phyloP scores from a whole-genome alignment of 176 grass and related monocot species.

The Cenchrus fungigraminus region DNA sequence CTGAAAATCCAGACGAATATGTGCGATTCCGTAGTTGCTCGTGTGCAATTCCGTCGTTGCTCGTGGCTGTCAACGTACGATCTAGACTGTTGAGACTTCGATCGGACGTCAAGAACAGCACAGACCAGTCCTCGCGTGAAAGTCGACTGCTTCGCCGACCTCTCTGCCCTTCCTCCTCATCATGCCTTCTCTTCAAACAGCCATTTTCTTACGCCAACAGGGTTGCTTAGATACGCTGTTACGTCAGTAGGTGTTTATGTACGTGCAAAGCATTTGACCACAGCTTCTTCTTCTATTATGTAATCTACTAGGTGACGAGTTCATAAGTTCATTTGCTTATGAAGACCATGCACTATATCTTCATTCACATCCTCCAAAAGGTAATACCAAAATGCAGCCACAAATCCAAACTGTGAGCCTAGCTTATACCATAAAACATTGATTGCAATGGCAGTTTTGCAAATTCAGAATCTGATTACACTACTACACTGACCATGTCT shows the following conservation, averaged over 20 bases:
- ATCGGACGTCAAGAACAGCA: no score
- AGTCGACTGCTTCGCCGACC: no score
- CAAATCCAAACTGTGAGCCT: not conserved
- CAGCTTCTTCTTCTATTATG: not conserved
- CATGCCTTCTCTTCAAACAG: not conserved
- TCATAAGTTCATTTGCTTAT: not conserved
- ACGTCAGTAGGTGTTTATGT: not conserved
- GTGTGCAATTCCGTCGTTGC: no score
- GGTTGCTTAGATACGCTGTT: constrained; percentile 1
- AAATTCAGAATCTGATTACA: not conserved
- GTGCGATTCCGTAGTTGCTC: no score
- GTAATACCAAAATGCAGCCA: not conserved
- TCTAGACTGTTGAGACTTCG: no score
- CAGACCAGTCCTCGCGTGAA: no score
- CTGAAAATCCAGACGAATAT: no score
- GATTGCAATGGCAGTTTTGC: not conserved
- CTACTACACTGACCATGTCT: not conserved
- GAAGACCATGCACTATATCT: not conserved
- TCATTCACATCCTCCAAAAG: not conserved
- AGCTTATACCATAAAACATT: not conserved
- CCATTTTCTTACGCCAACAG: not conserved
- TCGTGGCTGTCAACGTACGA: no score
- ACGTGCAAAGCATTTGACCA: not conserved
- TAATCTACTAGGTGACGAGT: not conserved
- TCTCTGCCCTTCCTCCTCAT: no score